Evolutionary conservation across 768 basidiomycete species (phyloP).

Genomic region (Trametes maxima): DNA sequence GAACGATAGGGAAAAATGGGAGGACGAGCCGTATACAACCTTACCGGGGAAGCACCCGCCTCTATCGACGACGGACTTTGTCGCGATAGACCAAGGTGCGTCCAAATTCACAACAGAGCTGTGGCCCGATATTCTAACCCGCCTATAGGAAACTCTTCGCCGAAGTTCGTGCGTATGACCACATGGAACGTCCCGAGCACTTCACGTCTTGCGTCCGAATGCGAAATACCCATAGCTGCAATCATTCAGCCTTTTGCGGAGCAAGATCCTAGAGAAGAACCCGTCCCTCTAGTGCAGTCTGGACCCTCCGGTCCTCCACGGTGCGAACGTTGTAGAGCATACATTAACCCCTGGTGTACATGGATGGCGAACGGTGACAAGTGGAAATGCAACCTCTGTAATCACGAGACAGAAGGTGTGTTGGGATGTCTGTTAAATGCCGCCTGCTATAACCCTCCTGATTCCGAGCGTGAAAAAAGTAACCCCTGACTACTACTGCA

Average conservation of each 20-base stretch:
- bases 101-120: neutral
- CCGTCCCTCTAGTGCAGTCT: conserved; percentile 75
- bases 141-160: conserved; percentile 79
- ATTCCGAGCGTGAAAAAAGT: conserved; percentile 49
- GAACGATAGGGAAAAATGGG: conserved; percentile 78
- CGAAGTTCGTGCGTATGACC: conserved; percentile 86
- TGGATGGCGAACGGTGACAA: conserved; percentile 81
- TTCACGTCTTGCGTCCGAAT: conserved; percentile 76
- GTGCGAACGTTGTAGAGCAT: conserved; percentile 83
- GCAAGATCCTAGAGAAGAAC: conserved; percentile 74
- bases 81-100: conserved; percentile 89
- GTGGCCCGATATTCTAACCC: neutral
- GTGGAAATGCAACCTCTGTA: conserved; percentile 94
- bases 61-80: conserved; percentile 82
- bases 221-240: conserved; percentile 82
- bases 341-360: conserved; percentile 92
- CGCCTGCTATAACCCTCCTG: neutral
- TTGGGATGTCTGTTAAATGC: conserved; percentile 9
- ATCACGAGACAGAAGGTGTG: conserved; percentile 82
- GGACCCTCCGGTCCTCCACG: conserved; percentile 77
- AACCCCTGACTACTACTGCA: conserved; percentile 78
- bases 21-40: conserved; percentile 67
- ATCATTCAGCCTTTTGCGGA: conserved; percentile 91
- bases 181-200: conserved; percentile 88
- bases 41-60: conserved; percentile 69